Evolutionary conservation across 2,329 filamentous ascomycete genomes (phyloP), one percentile per base, ranked within the genome.

Genomic region (Pyrenochaeta sp.): DNA sequence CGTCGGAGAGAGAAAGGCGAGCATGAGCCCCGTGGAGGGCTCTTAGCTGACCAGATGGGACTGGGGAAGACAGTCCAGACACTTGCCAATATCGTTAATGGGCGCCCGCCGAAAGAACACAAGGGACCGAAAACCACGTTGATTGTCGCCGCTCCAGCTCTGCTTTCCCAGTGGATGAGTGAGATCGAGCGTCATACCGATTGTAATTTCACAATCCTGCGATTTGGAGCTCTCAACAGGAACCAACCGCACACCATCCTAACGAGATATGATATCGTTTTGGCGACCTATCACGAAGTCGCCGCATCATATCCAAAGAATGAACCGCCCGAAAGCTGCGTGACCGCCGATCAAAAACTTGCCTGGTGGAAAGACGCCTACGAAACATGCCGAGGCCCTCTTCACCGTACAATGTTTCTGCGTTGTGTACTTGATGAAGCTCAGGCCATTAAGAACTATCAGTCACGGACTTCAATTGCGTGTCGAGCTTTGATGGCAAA

Each of bases 371-470:
- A 53, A 8, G 13, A 53, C 0, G 46, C 61, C 0, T 76, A 58
- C 5, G 55, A 65, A 1, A 47, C 59, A 0, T 34, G 70, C 0
- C 58, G 73, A 3, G 74, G 69, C 1, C 28, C 58, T 2, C 44
- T 72, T 1, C 69, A 72, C 34, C 43, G 55, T 7, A 63, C 67
- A 34, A 24, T 43, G 8, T 71, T 67, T 69, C 74, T 79, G 27
- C 68, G 83, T 1, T 47, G 85, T 3, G 73, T 85, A 1, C 65
- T 85, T 0, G 82, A 85, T 31, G 82, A 85, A 53, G 81, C 77
- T 0, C 81, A 84, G 35, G 55, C 54, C 0, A 82, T 85, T 47
- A 84, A 83, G 48, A 84, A 82, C 20, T 64, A 74, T 5, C 42
- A 42, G 0, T 54, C 61, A 1, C 61, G 66, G 3, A 79, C 74